These are phyloP conservation scores for Croton setiger DNA, from an alignment of 441 rosid species.

Conservation along the genomic window DNA sequence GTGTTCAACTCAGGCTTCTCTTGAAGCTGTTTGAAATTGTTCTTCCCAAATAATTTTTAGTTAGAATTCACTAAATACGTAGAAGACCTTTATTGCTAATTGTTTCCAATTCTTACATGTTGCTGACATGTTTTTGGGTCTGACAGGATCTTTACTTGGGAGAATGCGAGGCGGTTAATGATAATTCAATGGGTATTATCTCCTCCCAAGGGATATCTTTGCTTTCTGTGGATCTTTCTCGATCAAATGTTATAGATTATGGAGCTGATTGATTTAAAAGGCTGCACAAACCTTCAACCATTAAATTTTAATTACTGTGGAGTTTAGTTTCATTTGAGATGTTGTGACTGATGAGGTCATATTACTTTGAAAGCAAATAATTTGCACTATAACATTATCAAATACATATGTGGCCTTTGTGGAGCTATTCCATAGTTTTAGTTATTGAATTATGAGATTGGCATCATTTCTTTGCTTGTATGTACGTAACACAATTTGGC, in stretches of 20 bases:
- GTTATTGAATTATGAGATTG: too few species aligned
- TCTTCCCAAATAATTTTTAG: constrained; percentile 66
- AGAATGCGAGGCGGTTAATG: constrained; percentile 68
- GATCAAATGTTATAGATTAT: constrained; percentile 66
- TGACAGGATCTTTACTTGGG: constrained; percentile 73
- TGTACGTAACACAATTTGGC: too few species aligned
- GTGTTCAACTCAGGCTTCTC: constrained; percentile 37
- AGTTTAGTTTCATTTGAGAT: too few species aligned
- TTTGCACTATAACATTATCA: too few species aligned
- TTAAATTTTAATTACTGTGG: constrained; percentile 65
- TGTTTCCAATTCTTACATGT: background rate
- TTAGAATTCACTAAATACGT: background rate
- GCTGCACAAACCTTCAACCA: constrained; percentile 55
- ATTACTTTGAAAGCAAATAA: too few species aligned
- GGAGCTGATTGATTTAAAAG: constrained; percentile 60
- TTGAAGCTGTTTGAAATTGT: constrained; percentile 80
- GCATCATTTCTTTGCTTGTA: too few species aligned
- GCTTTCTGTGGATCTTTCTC: constrained; percentile 81
- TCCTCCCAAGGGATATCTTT: constrained; percentile 85
- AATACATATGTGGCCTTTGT: too few species aligned
- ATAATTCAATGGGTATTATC: constrained; percentile 79
- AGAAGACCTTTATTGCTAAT: background rate
- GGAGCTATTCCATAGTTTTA: too few species aligned
- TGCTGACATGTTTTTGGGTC: constrained; percentile 15
- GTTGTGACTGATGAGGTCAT: too few species aligned